Evolutionary conservation across 2,329 filamentous ascomycete genomes (phyloP).

Genomic region (Emmonsiellopsis sp.): DNA sequence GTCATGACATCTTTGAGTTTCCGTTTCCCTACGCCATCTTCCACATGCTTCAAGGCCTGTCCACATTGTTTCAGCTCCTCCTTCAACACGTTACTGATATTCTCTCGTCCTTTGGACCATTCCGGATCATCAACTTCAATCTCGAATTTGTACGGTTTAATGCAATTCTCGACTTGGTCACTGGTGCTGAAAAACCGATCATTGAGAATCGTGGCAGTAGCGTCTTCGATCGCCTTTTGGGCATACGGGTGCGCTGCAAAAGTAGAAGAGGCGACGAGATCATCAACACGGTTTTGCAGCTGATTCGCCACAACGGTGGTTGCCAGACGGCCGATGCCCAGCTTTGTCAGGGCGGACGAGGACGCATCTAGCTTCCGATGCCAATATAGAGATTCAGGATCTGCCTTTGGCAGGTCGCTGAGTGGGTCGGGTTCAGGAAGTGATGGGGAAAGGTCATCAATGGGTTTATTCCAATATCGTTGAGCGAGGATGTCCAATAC

Average conservation of each 20-base stretch:
- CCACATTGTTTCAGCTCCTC: constrained; percentile 81
- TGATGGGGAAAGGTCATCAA: constrained; percentile 65
- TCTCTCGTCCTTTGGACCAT: constrained; percentile 77
- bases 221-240: constrained; percentile 83
- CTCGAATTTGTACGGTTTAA: constrained; percentile 97
- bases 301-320: constrained; percentile 83
- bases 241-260: constrained; percentile 89
- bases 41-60: constrained; percentile 62
- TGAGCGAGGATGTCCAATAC: constrained; percentile 88
- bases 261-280: constrained; percentile 66
- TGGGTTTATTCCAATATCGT: constrained; percentile 93
- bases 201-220: constrained; percentile 79
- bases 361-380: constrained; percentile 89
- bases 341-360: constrained; percentile 78
- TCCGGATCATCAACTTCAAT: constrained; percentile 89
- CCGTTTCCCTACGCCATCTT: constrained; percentile 66
- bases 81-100: constrained; percentile 71
- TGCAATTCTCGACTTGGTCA: constrained; percentile 96
- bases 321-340: constrained; percentile 84
- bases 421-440: constrained; percentile 62
- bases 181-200: constrained; percentile 95
- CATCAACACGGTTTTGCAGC: constrained; percentile 76
- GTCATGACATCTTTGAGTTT: constrained; percentile 82
- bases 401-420: constrained; percentile 70
- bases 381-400: constrained; percentile 82